Evolutionary conservation across 2,329 filamentous ascomycete species (phyloP), one percentile per base, ranked within the genome.

Genomic region (Byssothecium circinans): DNA sequence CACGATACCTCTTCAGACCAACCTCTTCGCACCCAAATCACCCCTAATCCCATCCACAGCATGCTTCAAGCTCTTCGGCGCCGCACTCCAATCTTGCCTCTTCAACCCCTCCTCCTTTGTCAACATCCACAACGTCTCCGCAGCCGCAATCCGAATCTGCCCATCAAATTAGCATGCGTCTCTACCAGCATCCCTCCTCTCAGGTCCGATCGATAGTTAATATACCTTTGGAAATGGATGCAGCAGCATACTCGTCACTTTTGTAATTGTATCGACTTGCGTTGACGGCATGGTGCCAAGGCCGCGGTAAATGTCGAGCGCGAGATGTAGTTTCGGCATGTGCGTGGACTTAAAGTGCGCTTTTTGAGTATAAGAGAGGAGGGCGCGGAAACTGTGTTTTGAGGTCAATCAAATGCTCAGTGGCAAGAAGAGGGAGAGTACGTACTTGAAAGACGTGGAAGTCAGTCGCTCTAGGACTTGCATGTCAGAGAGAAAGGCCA

Each of bases 271-370:
- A 17, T 80, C 79, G 47, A 75, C 75, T 8, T 74, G 71, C 7
- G 82, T 72, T 1, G 74, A 73, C 19, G 75, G 70, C n/a, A 79
- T 67, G n/a, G 65, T 60, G 3, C 83, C 82, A 20, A 96, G 72
- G 0, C 83, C 84, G 2, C 85, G 82, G 70, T 96, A 97, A 11
- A 94, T 81, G 61, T 86, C 87, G 51, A 95, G 75, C 18, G 88
- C 89, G 0, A 89, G 87, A 65, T 89, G 82, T 1, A 97, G 78
- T 68, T 94, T 92, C 41, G 85, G 82, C 35, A 96, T 82, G 66
- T 89, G 94, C 17, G 86, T 84, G 1, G 87, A 88, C 72, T 91
- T 92, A 75, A 88, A 91, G 54, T 91, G 88, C 0, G 88, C 81
- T 69, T 86, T 90, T 62, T 95, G 89, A 3, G 87, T 82, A 29